Percentiles rank a stretch among this genome's conserved stretches.
Evolutionary conservation across 2,329 filamentous ascomycete species (phyloP).

Genomic region (Tothia fuscella): DNA sequence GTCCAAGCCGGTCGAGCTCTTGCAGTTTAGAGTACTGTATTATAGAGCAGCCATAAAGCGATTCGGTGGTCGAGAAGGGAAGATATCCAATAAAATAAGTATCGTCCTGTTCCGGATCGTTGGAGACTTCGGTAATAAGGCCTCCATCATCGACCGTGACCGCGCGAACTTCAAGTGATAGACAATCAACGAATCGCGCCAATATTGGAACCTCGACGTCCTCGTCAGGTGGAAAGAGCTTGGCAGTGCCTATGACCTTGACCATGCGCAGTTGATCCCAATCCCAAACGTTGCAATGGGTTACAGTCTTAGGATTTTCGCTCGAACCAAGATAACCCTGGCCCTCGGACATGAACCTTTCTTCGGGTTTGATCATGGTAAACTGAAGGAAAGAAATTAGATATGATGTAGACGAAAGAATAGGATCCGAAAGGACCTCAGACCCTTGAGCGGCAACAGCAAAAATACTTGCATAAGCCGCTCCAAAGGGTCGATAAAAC

Average conservation of each 20-base stretch:
- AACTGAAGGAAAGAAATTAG: not conserved
- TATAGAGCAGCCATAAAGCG: constrained; percentile 10
- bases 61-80: constrained; percentile 11
- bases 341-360: constrained; percentile 4
- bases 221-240: constrained; percentile 12
- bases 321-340: constrained; percentile 6
- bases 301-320: constrained; percentile 6
- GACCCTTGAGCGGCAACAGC: too few relatives aligned
- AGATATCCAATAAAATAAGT: constrained; percentile 11
- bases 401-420: constrained; percentile 2
- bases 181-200: constrained; percentile 11
- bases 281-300: constrained; percentile 9
- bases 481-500: too few relatives aligned
- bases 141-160: constrained; percentile 13
- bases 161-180: constrained; percentile 10
- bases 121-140: constrained; percentile 11
- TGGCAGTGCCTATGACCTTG: constrained; percentile 11
- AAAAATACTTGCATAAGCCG: too few relatives aligned
- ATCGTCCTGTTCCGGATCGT: constrained; percentile 12
- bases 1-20: constrained; percentile 13
- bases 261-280: constrained; percentile 12
- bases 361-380: constrained; percentile 4
- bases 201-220: constrained; percentile 11
- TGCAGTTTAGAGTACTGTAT: constrained; percentile 12
- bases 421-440: too few relatives aligned